Percentiles rank a stretch among this genome's conserved stretches.
These are phyloP conservation scores for Sclerotiophoma versabilis DNA, from an alignment of 2,329 filamentous ascomycete genomes.

Conservation along the genomic window DNA sequence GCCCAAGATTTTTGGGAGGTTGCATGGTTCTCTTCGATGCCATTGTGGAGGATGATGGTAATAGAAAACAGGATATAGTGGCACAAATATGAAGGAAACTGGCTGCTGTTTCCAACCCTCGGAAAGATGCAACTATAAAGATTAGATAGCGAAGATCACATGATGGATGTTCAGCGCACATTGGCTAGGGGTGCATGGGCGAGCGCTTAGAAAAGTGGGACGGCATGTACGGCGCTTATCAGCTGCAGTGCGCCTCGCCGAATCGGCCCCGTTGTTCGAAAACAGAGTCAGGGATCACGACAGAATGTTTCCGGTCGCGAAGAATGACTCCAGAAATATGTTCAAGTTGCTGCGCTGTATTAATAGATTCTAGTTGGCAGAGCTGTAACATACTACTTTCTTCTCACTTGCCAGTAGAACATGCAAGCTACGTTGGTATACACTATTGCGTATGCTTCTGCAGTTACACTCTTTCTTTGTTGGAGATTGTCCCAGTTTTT, in stretches of 20 bases:
- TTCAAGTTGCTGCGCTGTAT: too few species aligned
- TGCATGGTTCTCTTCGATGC: background rate
- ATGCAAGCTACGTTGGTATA: background rate
- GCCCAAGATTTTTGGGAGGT: background rate
- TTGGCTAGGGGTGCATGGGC: background rate
- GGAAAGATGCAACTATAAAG: background rate
- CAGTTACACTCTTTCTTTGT: background rate
- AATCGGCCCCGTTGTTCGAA: too few species aligned
- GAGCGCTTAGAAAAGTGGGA: background rate
- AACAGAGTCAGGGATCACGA: too few species aligned
- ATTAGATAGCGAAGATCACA: background rate
- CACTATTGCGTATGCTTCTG: background rate
- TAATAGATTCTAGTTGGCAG: too few species aligned
- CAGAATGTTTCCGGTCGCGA: too few species aligned
- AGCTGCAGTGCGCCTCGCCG: background rate
- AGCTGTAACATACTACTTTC: too few species aligned
- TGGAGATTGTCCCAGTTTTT: conserved; percentile 1
- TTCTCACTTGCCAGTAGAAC: too few species aligned
- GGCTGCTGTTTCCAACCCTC: background rate
- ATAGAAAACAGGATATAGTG: background rate
- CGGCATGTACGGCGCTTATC: background rate
- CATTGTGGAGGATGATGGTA: background rate
- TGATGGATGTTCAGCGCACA: background rate
- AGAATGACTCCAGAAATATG: too few species aligned
- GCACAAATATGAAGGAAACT: background rate